Base-by-base conservation (phyloP, 73 alveolate genomes). In the Paramecium biaurelia region DNA sequence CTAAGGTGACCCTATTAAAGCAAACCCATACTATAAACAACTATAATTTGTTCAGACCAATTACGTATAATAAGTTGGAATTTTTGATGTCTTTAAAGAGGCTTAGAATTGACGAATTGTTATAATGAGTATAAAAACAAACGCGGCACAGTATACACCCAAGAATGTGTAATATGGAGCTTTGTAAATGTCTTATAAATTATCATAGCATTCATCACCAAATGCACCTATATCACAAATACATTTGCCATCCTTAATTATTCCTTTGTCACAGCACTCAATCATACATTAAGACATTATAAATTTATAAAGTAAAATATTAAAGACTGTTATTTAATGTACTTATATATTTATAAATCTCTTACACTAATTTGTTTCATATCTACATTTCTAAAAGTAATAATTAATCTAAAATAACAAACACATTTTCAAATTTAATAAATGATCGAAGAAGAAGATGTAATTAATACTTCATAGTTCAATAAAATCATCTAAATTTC, bases 41-140 rank as follows among this genome's bases (percentile, higher is more conserved):
- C 68, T 53, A 53, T 34, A 53, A n/a, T 53, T 53, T 53, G 68
- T 53, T 53, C 68, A 53, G 68, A 53, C 68, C 68, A 53, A 53
- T 53, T 63, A 63, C 84, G 49, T 79, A 8, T 79, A 79, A 79
- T 79, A 79, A 43, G 45, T 10, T 1, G 90, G 90, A 5, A 79
- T 38, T 24, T 79, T 79, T 2, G 14, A 20, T 45, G 74, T 20
- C n/a, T 79, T 43, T 10, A 79, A 23, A 23, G 70, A 79, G 37
- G 32, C 20, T 20, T 21, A 38, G 23, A 79, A 24, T 79, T 79
- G 56, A 10, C 74, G 21, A 12, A 45, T 79, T 43, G 90, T 24
- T 20, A 79, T 79, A 20, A 45, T 23, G 72, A 41, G 72, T 18
- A 79, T 23, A 43, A 79, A 30, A 20, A 79, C 28, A 79, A 79